Conservation (phyloP, 2,329 filamentous ascomycete genomes). For the Tolypocladium paradoxum region DNA sequence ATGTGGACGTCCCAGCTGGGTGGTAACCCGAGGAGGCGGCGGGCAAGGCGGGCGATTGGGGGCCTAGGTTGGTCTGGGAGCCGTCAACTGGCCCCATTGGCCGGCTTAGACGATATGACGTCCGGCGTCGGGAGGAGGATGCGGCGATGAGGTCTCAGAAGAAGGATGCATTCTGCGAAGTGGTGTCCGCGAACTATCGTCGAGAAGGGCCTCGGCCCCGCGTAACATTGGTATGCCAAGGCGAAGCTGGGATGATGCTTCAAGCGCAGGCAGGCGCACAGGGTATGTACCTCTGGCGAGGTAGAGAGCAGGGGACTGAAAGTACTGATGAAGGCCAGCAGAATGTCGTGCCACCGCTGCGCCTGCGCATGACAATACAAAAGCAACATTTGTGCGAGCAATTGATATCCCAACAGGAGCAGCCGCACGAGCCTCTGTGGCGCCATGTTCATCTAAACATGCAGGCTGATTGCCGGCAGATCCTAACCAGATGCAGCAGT, state of each 20-base stretch:
- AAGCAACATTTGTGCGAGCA: background rate
- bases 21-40: background rate
- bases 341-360: background rate
- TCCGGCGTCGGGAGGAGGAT: background rate
- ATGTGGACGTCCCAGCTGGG: background rate
- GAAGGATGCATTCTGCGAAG: background rate
- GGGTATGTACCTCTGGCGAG: background rate
- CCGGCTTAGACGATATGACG: background rate
- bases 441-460: background rate
- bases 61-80: background rate
- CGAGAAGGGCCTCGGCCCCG: background rate
- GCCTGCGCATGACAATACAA: background rate
- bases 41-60: background rate
- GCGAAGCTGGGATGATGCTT: background rate
- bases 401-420: background rate
- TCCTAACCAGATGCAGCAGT: background rate
- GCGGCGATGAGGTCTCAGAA: background rate
- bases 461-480: background rate
- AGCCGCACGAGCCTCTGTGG: background rate
- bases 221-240: background rate
- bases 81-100: background rate
- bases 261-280: background rate
- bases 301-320: background rate
- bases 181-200: background rate
- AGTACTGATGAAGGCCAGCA: background rate